Percentiles rank a stretch among this genome's conserved stretches.
Conservation (phyloP, 805 yeast species). For the Lipomyces spencermartinsiae region DNA sequence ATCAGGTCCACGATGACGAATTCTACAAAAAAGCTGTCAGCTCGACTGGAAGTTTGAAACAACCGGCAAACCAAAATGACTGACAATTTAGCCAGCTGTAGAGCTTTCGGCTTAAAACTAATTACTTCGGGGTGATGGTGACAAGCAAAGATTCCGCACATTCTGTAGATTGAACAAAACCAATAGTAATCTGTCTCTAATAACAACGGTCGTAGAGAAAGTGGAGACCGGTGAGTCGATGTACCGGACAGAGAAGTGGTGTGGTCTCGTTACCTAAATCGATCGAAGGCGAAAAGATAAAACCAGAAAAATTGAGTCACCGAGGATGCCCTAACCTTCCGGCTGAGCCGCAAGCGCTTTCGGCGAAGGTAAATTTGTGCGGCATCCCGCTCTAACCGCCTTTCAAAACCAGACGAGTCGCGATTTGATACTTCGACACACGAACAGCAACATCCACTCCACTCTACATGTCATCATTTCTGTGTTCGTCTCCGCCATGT, state of each 20-base stretch:
- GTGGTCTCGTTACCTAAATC: background rate
- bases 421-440: background rate
- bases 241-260: background rate
- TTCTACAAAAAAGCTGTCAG: conserved; percentile 51
- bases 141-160: conserved; percentile 99
- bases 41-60: too few relatives aligned
- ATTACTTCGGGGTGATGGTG: conserved; percentile 80
- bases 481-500: conserved; percentile 12
- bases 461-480: background rate
- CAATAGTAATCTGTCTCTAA: background rate
- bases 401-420: background rate
- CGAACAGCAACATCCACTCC: background rate
- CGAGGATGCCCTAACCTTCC: background rate
- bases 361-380: too few relatives aligned
- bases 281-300: background rate
- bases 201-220: background rate
- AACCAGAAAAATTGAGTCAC: conserved; percentile 9
- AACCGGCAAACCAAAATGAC: conserved; percentile 10
- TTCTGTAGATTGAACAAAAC: conserved; percentile 42
- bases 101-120: conserved; percentile 82
- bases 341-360: too few relatives aligned
- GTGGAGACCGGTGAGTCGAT: background rate
- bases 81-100: conserved; percentile 75
- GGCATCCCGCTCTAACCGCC: too few relatives aligned
- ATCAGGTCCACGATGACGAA: conserved; percentile 99